A percentile compares a stretch with the other conserved stretches of the same genome.
phyloP scores from a whole-genome alignment of 345 rosid genomes.

The Brassica napus region Da-Ae NC_063434.1:13194501-13195000 shows the following conservation, averaged over 20 bases:
- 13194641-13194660: no score
- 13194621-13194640: no score
- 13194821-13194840: neutral
- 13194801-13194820: neutral
- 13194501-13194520: neutral
- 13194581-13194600: no score
- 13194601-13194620: no score
- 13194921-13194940: neutral
- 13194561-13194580: no score
- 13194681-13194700: no score
- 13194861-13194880: neutral
- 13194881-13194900: neutral
- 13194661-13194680: no score
- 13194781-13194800: neutral
- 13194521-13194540: neutral
- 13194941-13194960: no score
- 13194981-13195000: conserved; percentile 27
- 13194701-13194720: no score
- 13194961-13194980: neutral
- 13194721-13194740: no score
- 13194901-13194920: neutral
- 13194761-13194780: neutral
- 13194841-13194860: no score
- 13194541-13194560: neutral
- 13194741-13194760: no score